phyloP scores from a whole-genome alignment of 305 asterid genomes.

The Solanum hybrid region DNA sequence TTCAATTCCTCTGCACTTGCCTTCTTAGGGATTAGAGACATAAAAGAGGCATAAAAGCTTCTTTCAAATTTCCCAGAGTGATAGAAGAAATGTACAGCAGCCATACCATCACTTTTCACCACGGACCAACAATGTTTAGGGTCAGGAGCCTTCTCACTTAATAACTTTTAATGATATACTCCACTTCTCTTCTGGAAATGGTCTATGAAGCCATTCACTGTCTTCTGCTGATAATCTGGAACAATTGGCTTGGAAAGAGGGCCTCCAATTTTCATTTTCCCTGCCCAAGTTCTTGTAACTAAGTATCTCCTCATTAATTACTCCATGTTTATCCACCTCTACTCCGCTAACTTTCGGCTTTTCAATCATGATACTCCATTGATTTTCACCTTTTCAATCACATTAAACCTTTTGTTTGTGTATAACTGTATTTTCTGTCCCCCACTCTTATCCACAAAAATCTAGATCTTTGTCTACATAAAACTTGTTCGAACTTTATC shows the following conservation, averaged over 20 bases:
- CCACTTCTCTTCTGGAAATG: neutral
- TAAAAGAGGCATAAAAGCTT: neutral
- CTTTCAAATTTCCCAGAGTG: neutral
- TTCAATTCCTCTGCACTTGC: neutral
- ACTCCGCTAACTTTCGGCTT: neutral
- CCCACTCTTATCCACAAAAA: neutral
- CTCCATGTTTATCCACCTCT: neutral
- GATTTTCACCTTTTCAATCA: neutral
- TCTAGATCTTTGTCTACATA: neutral
- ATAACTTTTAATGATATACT: neutral
- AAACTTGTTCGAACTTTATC: neutral
- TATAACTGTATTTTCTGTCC: neutral
- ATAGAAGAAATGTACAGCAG: neutral
- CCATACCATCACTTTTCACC: neutral
- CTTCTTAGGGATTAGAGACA: neutral
- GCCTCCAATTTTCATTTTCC: neutral
- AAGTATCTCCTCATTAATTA: neutral
- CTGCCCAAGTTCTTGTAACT: neutral
- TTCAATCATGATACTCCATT: neutral
- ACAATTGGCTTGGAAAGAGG: neutral
- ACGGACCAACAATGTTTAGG: neutral
- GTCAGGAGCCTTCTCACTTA: neutral
- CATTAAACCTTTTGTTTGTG: neutral
- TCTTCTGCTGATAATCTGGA: neutral
- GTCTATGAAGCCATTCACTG: neutral